These are phyloP conservation scores for Ophiostoma australiae DNA, from an alignment of 2,329 filamentous ascomycete species.

Conservation along the genomic window DNA sequence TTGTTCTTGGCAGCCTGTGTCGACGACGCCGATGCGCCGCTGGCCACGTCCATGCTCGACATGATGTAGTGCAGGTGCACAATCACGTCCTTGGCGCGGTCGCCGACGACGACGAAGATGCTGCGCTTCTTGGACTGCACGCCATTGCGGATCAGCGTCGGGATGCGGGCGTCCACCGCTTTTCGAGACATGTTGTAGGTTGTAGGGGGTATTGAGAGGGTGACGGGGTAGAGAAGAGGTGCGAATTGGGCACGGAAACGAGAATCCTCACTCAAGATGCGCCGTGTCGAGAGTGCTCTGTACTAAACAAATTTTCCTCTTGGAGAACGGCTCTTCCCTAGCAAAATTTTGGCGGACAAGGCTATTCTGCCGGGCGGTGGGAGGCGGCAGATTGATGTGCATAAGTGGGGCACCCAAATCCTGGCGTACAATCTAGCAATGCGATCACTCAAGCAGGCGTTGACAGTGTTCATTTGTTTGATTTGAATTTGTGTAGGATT, in stretches of 20 bases:
- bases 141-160: conserved; percentile 84
- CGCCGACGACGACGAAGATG: conserved; percentile 95
- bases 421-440: not conserved
- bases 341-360: conserved; percentile 28
- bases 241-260: not conserved
- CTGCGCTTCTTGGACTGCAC: conserved; percentile 94
- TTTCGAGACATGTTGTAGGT: conserved; percentile 54
- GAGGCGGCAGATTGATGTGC: conserved; percentile 2
- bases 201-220: not conserved
- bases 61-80: conserved; percentile 91
- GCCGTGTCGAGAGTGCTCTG: not conserved
- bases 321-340: not conserved
- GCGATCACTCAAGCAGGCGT: not conserved
- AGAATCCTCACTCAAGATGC: conserved; percentile 10
- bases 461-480: not conserved
- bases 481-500: not conserved
- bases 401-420: conserved; percentile 17
- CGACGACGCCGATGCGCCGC: conserved; percentile 12
- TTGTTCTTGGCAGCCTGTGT: conserved; percentile 80
- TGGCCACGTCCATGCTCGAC: conserved; percentile 54
- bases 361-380: conserved; percentile 28
- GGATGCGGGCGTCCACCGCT: conserved; percentile 75
- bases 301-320: conserved; percentile 13
- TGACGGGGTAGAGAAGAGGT: not conserved
- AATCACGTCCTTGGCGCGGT: conserved; percentile 92